Evolutionary conservation across 148 eudicot species (phyloP), one percentile per base, ranked within the genome.

Genomic region (Suaeda aralocaspica): DNA sequence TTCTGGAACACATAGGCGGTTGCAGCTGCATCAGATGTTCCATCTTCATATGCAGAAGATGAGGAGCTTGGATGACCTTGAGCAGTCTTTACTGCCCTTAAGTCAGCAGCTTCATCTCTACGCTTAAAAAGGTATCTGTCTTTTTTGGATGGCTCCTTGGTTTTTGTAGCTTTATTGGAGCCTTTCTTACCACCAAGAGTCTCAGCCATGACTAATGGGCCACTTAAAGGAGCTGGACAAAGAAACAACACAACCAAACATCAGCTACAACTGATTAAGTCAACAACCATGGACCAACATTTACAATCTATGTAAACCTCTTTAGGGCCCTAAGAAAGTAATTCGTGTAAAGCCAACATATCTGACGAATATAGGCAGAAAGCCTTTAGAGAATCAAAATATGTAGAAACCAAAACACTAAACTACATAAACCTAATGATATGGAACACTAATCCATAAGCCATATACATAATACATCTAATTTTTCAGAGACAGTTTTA

Each of bases 191-290:
- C 84, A 44, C 96, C 90, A 51, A 82, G 78, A 75, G 86, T 58
- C 67, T 92, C 98, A 22, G 96, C 94, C 64, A 83, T 67, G 74
- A 87, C 92, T 74, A 82, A 67, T 45, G 83, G 90, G 70, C 98
- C 96, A 84, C 94, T 90, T 76, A 85, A 74, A 30, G 89, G 90
- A 85, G 89, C 98, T 92, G 89, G 30, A 68, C 60, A 75, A 71
- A 69, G 50, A 31, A 72, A 63, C 34, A 72, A 18, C 62, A 67
- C 36, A 44, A 57, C 25, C 46, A 34, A 72, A 73, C 25, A 59
- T 64, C 39, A 78, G 74, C 49, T 51, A 44, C 58, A 52, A 58
- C 67, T 44, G 26, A n/a, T 59, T 45, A 66, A 56, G 50, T 15
- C 53, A 75, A 49, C 52, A 78, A 50, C 58, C 25, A 25, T 42